Base-by-base conservation (phyloP, 495 filamentous ascomycete genomes). In the Talaromyces adpressus region DNA sequence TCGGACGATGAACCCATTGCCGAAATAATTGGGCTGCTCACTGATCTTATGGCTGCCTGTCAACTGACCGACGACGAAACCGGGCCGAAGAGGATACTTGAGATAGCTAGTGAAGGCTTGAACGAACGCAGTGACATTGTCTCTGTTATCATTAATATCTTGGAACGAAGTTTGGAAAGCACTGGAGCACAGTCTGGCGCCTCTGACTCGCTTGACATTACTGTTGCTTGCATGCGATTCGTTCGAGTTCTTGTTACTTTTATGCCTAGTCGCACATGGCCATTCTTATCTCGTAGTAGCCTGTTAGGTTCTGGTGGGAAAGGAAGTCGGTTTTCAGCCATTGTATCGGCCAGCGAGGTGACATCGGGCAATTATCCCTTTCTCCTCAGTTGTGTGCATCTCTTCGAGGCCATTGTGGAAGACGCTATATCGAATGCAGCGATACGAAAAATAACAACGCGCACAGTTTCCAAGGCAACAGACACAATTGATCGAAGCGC, bases 201-300 rank as follows among this genome's bases (percentile, higher is more conserved):
- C 6, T 83, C 81, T 29, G 77, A 72, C 3, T 75, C 80, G 8
- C 63, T 90, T 20, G 81, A 87, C 6, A 79, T 91, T 34, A 78
- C 93, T 25, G 81, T 89, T 34, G 85, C 86, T 36, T 96, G 91
- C 66, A 67, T 91, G 39, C 88, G 90, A 47, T 97, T 98, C 64
- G 81, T 93, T 14, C 80, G 87, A 63, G 85, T 85, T 20, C 74
- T 94, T 9, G 70, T 91, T 4, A 76, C 80, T 6, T 75, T 95
- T n/a, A 77, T 88, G 27, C 93, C 93, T 4, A 87, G 85, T 52
- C 79, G 93, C 63, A 86, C 96, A 2, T 98, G 93, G 93, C 89
- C 92, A 4, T 91, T 93, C 69, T 84, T 98, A 69, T 83, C 88
- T 5, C 82, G 91, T 57, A 95, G 89, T 71, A 81, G 81, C 49